Conservation (phyloP, 352 stramenopile species). For the Phytophthora uliginosa region DNA sequence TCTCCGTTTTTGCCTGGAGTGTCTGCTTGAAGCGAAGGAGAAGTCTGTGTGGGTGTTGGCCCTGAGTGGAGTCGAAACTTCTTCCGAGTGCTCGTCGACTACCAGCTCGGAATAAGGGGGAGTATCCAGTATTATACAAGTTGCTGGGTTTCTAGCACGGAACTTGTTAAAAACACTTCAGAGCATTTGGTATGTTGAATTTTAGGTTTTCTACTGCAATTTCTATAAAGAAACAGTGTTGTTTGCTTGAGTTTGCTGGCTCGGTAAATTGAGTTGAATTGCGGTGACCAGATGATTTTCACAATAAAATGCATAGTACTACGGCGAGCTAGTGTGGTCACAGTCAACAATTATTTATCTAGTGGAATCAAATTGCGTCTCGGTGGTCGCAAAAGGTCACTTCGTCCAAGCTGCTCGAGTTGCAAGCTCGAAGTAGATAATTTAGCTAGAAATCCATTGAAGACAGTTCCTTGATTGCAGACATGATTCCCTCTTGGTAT, state of each 20-base stretch:
- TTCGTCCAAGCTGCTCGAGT: background rate
- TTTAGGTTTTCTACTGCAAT: background rate
- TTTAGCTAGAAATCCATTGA: too few species aligned
- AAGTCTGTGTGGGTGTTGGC: conserved; percentile 55
- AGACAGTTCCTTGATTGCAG: too few species aligned
- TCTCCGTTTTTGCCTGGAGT: conserved; percentile 58
- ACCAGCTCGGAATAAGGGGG: conserved; percentile 13
- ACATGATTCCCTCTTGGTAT: too few species aligned
- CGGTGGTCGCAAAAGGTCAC: background rate
- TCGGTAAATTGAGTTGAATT: too few species aligned
- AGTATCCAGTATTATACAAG: background rate
- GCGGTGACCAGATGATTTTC: too few species aligned
- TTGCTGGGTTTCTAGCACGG: background rate
- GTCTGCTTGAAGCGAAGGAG: conserved; percentile 56
- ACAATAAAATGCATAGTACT: too few species aligned
- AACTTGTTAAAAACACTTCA: background rate
- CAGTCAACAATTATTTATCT: background rate
- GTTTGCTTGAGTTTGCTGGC: too few species aligned
- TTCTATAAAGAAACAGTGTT: too few species aligned
- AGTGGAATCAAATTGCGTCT: background rate
- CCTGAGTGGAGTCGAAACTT: conserved; percentile 17
- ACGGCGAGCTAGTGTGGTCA: background rate
- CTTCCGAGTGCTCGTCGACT: conserved; percentile 11
- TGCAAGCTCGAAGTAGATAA: too few species aligned
- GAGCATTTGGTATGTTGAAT: background rate